Percentiles rank a stretch among this genome's conserved stretches.
phyloP scores from a whole-genome alignment of 2,329 filamentous ascomycete genomes.

The Pseudogymnoascus pannorum region DNA sequence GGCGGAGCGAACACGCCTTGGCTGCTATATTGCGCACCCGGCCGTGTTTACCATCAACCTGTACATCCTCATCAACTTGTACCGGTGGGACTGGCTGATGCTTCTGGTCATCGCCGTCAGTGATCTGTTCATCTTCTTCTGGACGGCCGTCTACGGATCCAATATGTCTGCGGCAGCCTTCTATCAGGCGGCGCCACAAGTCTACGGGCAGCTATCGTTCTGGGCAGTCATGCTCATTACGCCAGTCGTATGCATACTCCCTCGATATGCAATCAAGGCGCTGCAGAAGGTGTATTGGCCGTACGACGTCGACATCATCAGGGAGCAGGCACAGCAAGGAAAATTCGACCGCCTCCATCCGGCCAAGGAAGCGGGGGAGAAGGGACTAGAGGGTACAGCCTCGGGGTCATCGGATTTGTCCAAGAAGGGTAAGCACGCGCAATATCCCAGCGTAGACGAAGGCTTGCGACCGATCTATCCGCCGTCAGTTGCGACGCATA shows the following conservation, averaged over 20 bases:
- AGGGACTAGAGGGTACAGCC: constrained; percentile 35
- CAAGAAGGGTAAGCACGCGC: constrained; percentile 41
- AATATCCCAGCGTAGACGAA: constrained; percentile 64
- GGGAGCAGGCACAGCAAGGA: constrained; percentile 80
- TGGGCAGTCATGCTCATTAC: constrained; percentile 80
- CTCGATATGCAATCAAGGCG: constrained; percentile 78
- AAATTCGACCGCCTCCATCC: constrained; percentile 63
- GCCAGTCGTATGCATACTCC: constrained; percentile 74
- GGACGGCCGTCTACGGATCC: constrained; percentile 77
- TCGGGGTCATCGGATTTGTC: constrained; percentile 54
- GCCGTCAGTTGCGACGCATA: constrained; percentile 80
- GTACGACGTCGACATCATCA: constrained; percentile 88
- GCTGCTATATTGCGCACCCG: constrained; percentile 76
- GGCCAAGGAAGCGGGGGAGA: constrained; percentile 11
- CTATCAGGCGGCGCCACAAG: constrained; percentile 69
- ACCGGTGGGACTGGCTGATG: constrained; percentile 97
- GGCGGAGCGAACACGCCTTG: constrained; percentile 74
- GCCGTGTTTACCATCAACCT: constrained; percentile 84
- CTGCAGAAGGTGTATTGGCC: constrained; percentile 92
- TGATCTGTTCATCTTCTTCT: constrained; percentile 83
- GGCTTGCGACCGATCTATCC: constrained; percentile 90
- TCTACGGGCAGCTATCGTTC: constrained; percentile 75
- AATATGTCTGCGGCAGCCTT: constrained; percentile 50
- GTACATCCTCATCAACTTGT: constrained; percentile 94
- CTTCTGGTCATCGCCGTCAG: constrained; percentile 74